phyloP scores from a whole-genome alignment of 768 basidiomycete genomes.

The Leccinum pellstonianum region DNA sequence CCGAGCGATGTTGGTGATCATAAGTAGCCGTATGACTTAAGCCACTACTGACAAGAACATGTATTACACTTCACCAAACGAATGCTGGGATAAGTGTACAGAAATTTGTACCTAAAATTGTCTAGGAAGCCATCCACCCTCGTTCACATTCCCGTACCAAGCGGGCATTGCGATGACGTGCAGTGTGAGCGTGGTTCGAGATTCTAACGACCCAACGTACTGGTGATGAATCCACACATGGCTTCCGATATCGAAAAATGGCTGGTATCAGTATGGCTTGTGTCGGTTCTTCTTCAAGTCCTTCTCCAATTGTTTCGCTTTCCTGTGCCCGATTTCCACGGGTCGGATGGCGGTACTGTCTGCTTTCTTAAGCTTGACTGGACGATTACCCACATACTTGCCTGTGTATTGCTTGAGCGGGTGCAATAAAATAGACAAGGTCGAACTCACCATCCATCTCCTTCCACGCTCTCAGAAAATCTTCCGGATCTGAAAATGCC shows the following conservation, averaged over 20 bases:
- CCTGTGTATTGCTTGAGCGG: constrained; percentile 43
- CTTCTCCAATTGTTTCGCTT: constrained; percentile 87
- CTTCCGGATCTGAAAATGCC: constrained; percentile 96
- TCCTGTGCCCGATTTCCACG: constrained; percentile 90
- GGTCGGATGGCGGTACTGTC: constrained; percentile 82
- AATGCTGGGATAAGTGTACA: constrained; percentile 4
- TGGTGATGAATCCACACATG: constrained; percentile 13
- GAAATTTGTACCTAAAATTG: not conserved
- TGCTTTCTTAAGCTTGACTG: constrained; percentile 95
- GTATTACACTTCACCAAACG: constrained; percentile 6
- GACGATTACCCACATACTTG: constrained; percentile 97
- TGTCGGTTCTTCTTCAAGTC: constrained; percentile 86
- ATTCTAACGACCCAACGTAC: constrained; percentile 29
- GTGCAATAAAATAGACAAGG: not conserved
- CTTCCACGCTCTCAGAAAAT: constrained; percentile 98
- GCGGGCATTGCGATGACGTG: constrained; percentile 8
- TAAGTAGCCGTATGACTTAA: constrained; percentile 16
- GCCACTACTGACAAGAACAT: not conserved
- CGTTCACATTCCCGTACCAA: constrained; percentile 8
- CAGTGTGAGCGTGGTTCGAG: constrained; percentile 25
- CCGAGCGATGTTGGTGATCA: not conserved
- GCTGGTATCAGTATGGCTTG: constrained; percentile 67
- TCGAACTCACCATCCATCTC: constrained; percentile 89
- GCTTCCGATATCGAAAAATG: not conserved
- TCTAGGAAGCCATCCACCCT: constrained; percentile 6